Evolutionary conservation across 1,284 basidiomycete species (phyloP).

Genomic region (Veloporphyrellus conicus): DNA sequence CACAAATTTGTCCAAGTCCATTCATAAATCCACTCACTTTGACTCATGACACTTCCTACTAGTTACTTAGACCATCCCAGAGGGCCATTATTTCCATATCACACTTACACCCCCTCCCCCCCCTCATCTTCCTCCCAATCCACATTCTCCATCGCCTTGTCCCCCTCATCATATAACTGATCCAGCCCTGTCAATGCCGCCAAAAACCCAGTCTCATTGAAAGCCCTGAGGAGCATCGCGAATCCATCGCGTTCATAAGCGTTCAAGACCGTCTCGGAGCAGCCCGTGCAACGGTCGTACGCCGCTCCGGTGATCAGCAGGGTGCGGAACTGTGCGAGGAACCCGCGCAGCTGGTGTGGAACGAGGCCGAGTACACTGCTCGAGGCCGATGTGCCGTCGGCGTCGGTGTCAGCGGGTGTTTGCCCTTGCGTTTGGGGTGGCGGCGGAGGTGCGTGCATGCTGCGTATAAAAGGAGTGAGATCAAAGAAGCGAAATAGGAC

Average conservation of each 20-base stretch:
- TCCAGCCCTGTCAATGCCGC: constrained; percentile 85
- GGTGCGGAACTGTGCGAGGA: constrained; percentile 81
- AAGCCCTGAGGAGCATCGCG: constrained; percentile 75
- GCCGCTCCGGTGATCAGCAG: constrained; percentile 82
- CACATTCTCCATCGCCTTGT: constrained; percentile 68
- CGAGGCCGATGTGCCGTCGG: constrained; percentile 33
- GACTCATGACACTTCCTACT: no score
- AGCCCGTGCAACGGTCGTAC: constrained; percentile 88
- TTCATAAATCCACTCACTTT: no score
- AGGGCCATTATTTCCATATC: no score
- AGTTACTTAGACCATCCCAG: no score
- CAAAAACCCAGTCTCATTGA: constrained; percentile 80
- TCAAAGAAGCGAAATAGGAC: no score
- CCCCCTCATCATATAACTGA: constrained; percentile 74
- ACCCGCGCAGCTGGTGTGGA: constrained; percentile 92
- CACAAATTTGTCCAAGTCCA: no score
- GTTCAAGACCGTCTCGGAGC: constrained; percentile 71
- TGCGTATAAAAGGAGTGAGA: constrained; percentile 25
- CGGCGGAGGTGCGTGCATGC: constrained; percentile 65
- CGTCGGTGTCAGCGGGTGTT: constrained; percentile 13
- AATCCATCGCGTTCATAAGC: constrained; percentile 78
- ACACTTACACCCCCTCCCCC: no score
- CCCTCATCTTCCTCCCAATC: constrained; percentile 75
- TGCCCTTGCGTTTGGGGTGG: constrained; percentile 38
- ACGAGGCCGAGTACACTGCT: constrained; percentile 75